Percentiles rank a stretch among this genome's conserved stretches.
Evolutionary conservation across 768 basidiomycete genomes (phyloP).

Genomic region (Boletus rubroflammeus): DNA sequence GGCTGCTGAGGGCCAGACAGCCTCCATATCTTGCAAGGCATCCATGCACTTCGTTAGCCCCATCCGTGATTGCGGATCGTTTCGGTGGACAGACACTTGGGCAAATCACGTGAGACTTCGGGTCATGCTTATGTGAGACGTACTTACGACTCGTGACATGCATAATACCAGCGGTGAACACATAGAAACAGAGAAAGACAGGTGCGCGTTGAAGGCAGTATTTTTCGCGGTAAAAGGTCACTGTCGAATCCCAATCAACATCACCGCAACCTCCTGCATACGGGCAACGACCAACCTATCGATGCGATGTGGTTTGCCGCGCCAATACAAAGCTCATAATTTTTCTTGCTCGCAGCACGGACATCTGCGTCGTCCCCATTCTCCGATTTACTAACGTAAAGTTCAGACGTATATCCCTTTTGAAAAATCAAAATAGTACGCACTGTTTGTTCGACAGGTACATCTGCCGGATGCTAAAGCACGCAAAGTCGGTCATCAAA

Average conservation of each 20-base stretch:
- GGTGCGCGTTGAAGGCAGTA: conserved; percentile 60
- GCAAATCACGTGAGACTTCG: conserved; percentile 1
- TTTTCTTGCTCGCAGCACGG: conserved; percentile 53
- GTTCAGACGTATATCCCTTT: background rate
- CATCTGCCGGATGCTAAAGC: conserved; percentile 26
- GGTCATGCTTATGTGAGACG: background rate
- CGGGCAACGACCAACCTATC: conserved; percentile 42
- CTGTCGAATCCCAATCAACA: conserved; percentile 30
- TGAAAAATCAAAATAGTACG: conserved; percentile 12
- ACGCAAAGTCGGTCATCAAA: background rate
- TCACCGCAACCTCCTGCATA: background rate
- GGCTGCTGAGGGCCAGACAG: conserved; percentile 73
- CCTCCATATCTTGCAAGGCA: conserved; percentile 58
- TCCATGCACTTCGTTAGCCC: conserved; percentile 68
- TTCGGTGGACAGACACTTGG: conserved; percentile 59
- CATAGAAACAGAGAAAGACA: conserved; percentile 73
- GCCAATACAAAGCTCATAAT: conserved; percentile 67
- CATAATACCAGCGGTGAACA: conserved; percentile 79
- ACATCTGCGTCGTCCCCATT: conserved; percentile 50
- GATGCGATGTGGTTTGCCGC: conserved; percentile 80
- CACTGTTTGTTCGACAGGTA: conserved; percentile 37
- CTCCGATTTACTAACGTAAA: conserved; percentile 32
- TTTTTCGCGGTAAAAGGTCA: conserved; percentile 56
- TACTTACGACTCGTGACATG: conserved; percentile 68
- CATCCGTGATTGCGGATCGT: conserved; percentile 64